These are phyloP conservation scores for Metroxylon sagu DNA, from an alignment of 176 grass and related monocot species.

Conservation along the genomic window DNA sequence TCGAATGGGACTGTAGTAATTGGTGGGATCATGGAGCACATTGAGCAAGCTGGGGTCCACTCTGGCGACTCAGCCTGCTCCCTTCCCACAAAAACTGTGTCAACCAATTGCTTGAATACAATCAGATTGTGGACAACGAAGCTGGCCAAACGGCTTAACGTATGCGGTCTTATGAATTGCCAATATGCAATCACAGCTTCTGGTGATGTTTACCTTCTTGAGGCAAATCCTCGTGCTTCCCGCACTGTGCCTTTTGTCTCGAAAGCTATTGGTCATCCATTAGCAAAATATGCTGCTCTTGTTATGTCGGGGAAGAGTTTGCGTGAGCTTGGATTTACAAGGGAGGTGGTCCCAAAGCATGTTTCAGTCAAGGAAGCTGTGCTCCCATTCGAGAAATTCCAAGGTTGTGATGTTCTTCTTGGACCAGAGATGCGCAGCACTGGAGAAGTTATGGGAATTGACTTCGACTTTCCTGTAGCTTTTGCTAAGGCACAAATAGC, in stretches of 20 bases:
- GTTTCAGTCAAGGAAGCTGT: constrained; percentile 96
- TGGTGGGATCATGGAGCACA: constrained; percentile 99
- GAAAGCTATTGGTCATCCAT: constrained; percentile 91
- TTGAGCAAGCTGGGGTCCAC: constrained; percentile 95
- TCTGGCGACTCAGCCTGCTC: constrained; percentile 97
- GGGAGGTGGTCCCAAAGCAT: constrained; percentile 88
- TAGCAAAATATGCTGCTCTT: constrained; percentile 97
- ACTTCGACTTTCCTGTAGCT: constrained; percentile 73
- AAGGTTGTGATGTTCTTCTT: constrained; percentile 97
- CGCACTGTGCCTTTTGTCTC: constrained; percentile 98
- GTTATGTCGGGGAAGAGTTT: constrained; percentile 85
- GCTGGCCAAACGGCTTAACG: constrained; percentile 67
- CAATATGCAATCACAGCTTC: constrained; percentile 91
- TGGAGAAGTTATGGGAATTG: constrained; percentile 98
- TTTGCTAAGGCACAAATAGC: constrained; percentile 99
- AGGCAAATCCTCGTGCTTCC: constrained; percentile 88
- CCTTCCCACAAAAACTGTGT: constrained; percentile 91
- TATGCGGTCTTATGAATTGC: constrained; percentile 97
- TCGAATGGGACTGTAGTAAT: constrained; percentile 82
- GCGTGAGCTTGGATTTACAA: constrained; percentile 66
- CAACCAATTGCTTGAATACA: constrained; percentile 48
- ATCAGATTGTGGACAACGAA: constrained; percentile 87
- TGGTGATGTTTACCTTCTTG: constrained; percentile 83
- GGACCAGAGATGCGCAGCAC: constrained; percentile 99
- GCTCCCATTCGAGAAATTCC: constrained; percentile 97